phyloP scores from a whole-genome alignment of 1,284 basidiomycete genomes.

The Fomitopsis betulina region DNA sequence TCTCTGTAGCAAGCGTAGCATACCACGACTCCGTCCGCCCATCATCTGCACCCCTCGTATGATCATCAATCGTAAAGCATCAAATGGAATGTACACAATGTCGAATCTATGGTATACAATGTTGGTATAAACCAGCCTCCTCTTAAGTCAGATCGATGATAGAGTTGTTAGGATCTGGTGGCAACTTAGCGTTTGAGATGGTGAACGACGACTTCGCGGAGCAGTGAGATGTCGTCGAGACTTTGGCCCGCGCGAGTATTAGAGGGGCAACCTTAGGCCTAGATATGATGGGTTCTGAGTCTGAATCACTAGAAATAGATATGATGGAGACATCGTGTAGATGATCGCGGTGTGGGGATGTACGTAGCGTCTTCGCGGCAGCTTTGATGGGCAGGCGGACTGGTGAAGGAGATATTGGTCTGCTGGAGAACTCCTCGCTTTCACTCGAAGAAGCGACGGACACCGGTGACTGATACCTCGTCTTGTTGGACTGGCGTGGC shows the following conservation, averaged over 20 bases:
- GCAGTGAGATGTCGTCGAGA: not conserved
- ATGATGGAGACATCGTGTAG: constrained; percentile 20
- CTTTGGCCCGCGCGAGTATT: constrained; percentile 11
- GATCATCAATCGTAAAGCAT: not conserved
- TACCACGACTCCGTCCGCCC: constrained; percentile 7
- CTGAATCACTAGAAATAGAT: constrained; percentile 30
- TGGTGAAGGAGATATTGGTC: not conserved
- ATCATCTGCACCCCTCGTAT: not conserved
- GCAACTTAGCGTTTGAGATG: not conserved
- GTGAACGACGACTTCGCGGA: not conserved
- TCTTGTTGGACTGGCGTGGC: constrained; percentile 9
- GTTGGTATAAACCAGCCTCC: not conserved
- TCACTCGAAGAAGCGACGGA: not conserved
- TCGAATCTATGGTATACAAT: constrained; percentile 1
- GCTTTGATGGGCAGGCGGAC: constrained; percentile 1
- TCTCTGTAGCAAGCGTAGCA: constrained; percentile 13
- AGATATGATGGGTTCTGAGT: constrained; percentile 10
- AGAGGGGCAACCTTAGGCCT: constrained; percentile 12
- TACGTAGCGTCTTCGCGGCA: not conserved
- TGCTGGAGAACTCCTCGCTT: constrained; percentile 7
- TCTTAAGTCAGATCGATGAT: constrained; percentile 38
- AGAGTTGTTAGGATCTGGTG: constrained; percentile 14
- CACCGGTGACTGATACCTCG: not conserved
- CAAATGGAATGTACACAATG: constrained; percentile 12
- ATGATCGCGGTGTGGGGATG: not conserved